A percentile compares a stretch with the other conserved stretches of the same genome.
These are phyloP conservation scores for Lathyrus aphaca DNA, from an alignment of 306 rosid genomes.

Conservation along the genomic window DNA sequence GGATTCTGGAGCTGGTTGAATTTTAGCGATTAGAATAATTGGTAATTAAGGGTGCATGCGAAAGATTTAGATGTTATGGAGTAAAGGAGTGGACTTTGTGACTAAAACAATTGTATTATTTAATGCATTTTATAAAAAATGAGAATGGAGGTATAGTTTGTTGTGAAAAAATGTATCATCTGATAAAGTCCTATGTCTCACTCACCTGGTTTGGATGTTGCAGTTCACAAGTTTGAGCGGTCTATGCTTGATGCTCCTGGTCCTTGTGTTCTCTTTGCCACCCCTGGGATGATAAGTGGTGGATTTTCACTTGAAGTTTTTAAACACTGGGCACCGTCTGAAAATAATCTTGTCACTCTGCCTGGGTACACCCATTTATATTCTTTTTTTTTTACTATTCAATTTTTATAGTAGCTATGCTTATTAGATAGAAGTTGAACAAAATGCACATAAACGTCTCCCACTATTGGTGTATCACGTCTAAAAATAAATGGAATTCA, in stretches of 20 bases:
- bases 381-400: conserved; percentile 4
- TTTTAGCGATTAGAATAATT: conserved; percentile 16
- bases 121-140: neutral
- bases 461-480: neutral
- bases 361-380: conserved; percentile 65
- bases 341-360: conserved; percentile 69
- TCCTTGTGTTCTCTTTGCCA: conserved; percentile 96
- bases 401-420: conserved; percentile 9
- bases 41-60: neutral
- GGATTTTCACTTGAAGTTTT: conserved; percentile 95
- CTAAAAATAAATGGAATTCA: conserved; percentile 15
- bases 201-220: conserved; percentile 47
- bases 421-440: conserved; percentile 22
- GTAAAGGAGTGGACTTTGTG: neutral
- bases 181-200: conserved; percentile 31
- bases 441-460: conserved; percentile 16
- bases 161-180: conserved; percentile 27
- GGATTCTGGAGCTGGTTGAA: conserved; percentile 12
- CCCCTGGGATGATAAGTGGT: conserved; percentile 94
- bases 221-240: conserved; percentile 81
- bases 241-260: conserved; percentile 86
- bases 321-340: conserved; percentile 94
- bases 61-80: conserved; percentile 13
- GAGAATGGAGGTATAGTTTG: conserved; percentile 13
- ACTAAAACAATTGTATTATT: neutral